Base-by-base conservation (phyloP, 108 stramenopile species). In the Skeletonema costatum region DNA sequence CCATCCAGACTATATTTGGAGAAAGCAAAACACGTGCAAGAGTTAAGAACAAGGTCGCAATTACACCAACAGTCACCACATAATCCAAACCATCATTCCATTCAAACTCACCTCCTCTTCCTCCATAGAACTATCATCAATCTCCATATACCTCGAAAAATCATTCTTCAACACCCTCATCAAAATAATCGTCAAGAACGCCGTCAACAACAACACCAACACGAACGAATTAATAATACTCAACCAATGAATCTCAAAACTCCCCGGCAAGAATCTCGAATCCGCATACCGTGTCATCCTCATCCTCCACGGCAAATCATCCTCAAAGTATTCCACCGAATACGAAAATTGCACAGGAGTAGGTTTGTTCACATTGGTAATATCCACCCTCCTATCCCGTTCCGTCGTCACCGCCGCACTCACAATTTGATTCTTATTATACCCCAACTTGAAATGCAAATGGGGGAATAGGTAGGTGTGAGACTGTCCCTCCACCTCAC, bases 171-270 rank as follows among this genome's bases (percentile, higher is more conserved):
- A 85, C 16, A 98, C 92, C 42, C 98, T 87, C 87, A 99, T 84
- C 71, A 99, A 74, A 68, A 99, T 98, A 61, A 99, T 94, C 42
- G 95, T 86, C 78, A 99, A 83, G 77, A 98, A 98, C 0, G 96
- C 96, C n/a, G 96, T 97, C 39, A 99, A 85, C 14, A 99, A 84
- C 14, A 99, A 74, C 8, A 99, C 99, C 51, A 99, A 82, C 12
- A 99, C 98, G 60, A 98, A 94, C 32, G 97, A 94, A 80, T 99
- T 99, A 86, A 98, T 97, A 83, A 99, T 99, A 66, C 95, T 96
- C 42, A 99, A 84, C 99, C 99, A 94, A 85, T 96, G 95, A 56
- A 99, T 97, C 80, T 99, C 97, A 84, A 97, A 95, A 7, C 89
- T 91, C 30, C 87, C 77, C 11, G 93, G 95, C 48, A 98, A 84